Conservation (phyloP, 805 yeast genomes). For the Candida succiphila region DNA sequence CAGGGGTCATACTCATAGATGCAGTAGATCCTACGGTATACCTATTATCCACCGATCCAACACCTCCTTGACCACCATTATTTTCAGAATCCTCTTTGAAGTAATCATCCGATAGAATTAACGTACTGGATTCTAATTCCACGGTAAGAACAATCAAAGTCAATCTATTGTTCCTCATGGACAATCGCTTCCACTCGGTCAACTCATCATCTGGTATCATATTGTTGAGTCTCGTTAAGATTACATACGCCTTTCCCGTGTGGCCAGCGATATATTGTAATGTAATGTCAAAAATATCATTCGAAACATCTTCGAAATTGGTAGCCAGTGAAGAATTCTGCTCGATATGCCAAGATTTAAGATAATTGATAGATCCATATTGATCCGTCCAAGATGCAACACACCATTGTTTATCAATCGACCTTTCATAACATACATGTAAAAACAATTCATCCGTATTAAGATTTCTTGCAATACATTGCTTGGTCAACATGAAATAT, state of each 20-base stretch:
- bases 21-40: constrained; percentile 18
- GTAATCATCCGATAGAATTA: constrained; percentile 16
- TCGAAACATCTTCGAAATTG: constrained; percentile 46
- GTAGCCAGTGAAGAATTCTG: constrained; percentile 19
- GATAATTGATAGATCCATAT: constrained; percentile 50
- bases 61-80: not conserved
- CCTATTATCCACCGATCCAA: constrained; percentile 4
- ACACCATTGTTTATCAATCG: constrained; percentile 76
- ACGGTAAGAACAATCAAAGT: constrained; percentile 65
- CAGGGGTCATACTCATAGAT: constrained; percentile 6
- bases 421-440: constrained; percentile 79
- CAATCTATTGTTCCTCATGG: constrained; percentile 43
- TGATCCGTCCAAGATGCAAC: constrained; percentile 89
- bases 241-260: constrained; percentile 50
- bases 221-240: constrained; percentile 61
- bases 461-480: constrained; percentile 25
- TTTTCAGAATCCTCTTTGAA: constrained; percentile 8
- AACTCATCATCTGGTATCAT: constrained; percentile 76
- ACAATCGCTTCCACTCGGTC: constrained; percentile 67
- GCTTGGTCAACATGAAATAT: constrained; percentile 31
- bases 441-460: constrained; percentile 64
- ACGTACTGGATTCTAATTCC: constrained; percentile 42
- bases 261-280: constrained; percentile 28
- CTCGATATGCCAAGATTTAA: constrained; percentile 52
- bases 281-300: constrained; percentile 59